Percentiles rank a stretch among this genome's conserved stretches.
phyloP scores from a whole-genome alignment of 345 rosid species.

The Rhodamnia argentea region DNA sequence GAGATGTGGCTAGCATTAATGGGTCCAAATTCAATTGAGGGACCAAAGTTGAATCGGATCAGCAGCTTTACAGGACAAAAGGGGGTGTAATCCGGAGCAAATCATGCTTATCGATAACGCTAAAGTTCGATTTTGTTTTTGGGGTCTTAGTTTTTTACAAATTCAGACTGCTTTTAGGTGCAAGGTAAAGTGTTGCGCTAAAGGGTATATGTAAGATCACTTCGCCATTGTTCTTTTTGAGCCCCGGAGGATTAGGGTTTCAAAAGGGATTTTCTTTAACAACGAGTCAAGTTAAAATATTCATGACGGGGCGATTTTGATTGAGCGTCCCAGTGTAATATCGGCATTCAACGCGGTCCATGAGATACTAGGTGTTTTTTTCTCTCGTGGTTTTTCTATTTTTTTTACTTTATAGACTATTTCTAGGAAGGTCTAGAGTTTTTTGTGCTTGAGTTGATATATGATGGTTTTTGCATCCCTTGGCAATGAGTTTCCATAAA shows the following conservation, averaged over 20 bases:
- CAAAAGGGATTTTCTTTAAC: background rate
- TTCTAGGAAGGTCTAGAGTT: background rate
- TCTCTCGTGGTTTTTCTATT: background rate
- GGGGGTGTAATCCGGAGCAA: background rate
- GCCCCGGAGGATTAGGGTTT: background rate
- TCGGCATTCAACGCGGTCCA: accelerated
- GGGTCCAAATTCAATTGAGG: background rate
- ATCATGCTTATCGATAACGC: background rate
- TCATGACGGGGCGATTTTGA: accelerated
- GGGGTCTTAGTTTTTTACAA: background rate
- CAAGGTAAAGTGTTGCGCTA: background rate
- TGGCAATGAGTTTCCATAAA: background rate
- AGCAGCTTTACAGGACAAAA: background rate
- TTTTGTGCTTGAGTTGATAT: background rate
- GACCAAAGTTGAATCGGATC: background rate
- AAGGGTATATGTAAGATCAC: background rate
- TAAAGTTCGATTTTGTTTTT: background rate
- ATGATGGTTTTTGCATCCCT: background rate
- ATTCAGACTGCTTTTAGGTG: background rate
- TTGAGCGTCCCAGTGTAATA: background rate
- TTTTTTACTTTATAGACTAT: no score
- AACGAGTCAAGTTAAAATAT: background rate
- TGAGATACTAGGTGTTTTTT: background rate
- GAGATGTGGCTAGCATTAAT: background rate
- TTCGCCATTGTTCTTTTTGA: background rate